phyloP scores from a whole-genome alignment of 1,284 basidiomycete genomes.

The Ganoderma leucocontextum region DNA sequence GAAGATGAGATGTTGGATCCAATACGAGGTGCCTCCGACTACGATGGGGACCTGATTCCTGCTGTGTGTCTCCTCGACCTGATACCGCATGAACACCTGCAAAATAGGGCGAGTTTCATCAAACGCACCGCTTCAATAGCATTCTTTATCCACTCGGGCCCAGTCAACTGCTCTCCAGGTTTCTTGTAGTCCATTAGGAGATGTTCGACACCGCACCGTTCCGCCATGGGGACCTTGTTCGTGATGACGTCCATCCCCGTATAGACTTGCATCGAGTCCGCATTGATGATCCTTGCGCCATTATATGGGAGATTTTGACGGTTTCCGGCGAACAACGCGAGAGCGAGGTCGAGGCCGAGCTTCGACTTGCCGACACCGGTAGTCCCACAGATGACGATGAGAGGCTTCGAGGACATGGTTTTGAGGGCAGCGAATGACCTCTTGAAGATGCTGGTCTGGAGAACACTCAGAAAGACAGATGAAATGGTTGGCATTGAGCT shows the following conservation, averaged over 20 bases:
- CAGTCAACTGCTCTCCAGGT: conserved; percentile 88
- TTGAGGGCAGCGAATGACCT: not conserved
- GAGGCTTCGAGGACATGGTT: conserved; percentile 54
- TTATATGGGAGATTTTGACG: conserved; percentile 52
- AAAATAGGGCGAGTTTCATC: not conserved
- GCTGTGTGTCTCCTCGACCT: conserved; percentile 78
- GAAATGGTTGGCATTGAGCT: not conserved
- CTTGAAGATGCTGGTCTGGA: not conserved
- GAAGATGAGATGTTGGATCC: conserved; percentile 93
- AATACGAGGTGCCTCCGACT: conserved; percentile 97
- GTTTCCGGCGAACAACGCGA: conserved; percentile 54
- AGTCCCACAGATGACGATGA: conserved; percentile 91
- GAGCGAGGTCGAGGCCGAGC: conserved; percentile 89
- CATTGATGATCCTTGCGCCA: conserved; percentile 86
- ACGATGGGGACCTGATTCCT: conserved; percentile 82
- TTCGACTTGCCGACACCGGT: conserved; percentile 98
- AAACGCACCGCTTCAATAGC: conserved; percentile 70
- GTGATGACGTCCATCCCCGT: conserved; percentile 94
- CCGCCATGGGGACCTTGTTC: conserved; percentile 87
- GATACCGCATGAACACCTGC: conserved; percentile 3
- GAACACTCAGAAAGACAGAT: not conserved
- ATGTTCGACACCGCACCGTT: conserved; percentile 87
- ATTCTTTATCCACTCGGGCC: conserved; percentile 87
- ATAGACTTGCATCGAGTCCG: conserved; percentile 99
- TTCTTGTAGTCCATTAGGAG: conserved; percentile 89